Evolutionary conservation across 2,329 filamentous ascomycete genomes (phyloP).

Genomic region (Fusarium coicis): DNA sequence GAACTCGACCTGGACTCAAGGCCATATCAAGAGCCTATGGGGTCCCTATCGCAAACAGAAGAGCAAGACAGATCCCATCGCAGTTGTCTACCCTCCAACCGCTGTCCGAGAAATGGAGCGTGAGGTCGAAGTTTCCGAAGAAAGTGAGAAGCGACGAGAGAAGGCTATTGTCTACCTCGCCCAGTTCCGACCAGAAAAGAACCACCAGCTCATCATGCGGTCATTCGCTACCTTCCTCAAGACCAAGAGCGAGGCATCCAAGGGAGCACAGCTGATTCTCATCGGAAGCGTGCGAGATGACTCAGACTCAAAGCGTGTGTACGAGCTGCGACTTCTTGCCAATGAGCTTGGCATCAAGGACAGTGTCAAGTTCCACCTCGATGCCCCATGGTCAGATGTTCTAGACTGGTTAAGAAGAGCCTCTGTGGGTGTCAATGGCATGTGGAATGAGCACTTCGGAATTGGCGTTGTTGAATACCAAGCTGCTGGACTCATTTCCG

Average conservation of each 20-base stretch:
- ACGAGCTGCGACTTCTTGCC: conserved; percentile 85
- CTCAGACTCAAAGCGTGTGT: conserved; percentile 82
- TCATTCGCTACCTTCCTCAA: conserved; percentile 83
- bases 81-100: conserved; percentile 90
- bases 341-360: conserved; percentile 89
- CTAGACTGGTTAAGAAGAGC: conserved; percentile 80
- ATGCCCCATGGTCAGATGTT: conserved; percentile 90
- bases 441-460: conserved; percentile 99
- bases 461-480: conserved; percentile 99
- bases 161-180: conserved; percentile 89
- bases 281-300: conserved; percentile 93
- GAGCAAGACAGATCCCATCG: conserved; percentile 64
- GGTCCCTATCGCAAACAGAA: conserved; percentile 63
- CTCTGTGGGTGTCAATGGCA: conserved; percentile 92
- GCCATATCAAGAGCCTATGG: conserved; percentile 85
- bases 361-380: conserved; percentile 85
- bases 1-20: conserved; percentile 94
- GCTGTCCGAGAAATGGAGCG: conserved; percentile 86
- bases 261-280: conserved; percentile 76
- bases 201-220: conserved; percentile 86
- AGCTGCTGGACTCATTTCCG: conserved; percentile 89
- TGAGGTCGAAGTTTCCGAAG: conserved; percentile 75
- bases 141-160: conserved; percentile 75
- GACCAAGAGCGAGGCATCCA: conserved; percentile 60
- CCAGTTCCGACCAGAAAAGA: conserved; percentile 97